Base-by-base conservation (phyloP, 2,329 filamentous ascomycete genomes). In the Fusarium pseudoanthophilum region DNA sequence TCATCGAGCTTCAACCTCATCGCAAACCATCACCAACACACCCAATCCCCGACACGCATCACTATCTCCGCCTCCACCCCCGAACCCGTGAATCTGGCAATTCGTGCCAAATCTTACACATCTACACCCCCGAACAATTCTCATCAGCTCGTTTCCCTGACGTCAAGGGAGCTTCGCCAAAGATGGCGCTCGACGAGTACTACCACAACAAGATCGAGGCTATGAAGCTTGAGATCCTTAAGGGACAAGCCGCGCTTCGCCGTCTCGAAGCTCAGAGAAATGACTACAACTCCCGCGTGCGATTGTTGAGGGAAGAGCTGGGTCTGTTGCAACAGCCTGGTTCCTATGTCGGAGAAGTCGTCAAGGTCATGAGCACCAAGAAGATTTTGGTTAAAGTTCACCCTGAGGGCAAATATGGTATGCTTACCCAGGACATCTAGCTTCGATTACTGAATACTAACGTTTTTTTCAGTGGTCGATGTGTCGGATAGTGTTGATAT, bases 121-220 rank as follows among this genome's bases (percentile, higher is more conserved):
- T 59, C n/a, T 39, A 21, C 20, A 34, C 30, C 34, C 42, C 49
- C 64, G 62, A 73, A 67, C 39, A 36, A 62, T 55, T 39, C 53
- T 40, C 37, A 40, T 36, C 26, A 55, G 36, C 66, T 42, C 64
- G 62, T 67, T 63, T 49, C 59, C 62, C 57, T 59, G 52, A 73
- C 71, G 56, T 56, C 65, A 75, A 77, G 76, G 75, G 76, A 78
- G 76, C 64, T 75, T 64, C 73, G 79, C 79, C 89, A 92, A 82
- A 82, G 83, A 99, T 99, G 96, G 95, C 95, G 90, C 93, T 99
- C 86, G 96, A 98, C 85, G 97, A 93, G 85, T 99, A 98, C 87
- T 99, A 97, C 85, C 94, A 96, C 87, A 98, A 98, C 89, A 99
- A 99, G 89, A 98, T 98, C 86, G 96, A 99, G 93, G 92, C 93